Evolutionary conservation across 768 basidiomycete species (phyloP).

Genomic region (Agaricus blazei): DNA sequence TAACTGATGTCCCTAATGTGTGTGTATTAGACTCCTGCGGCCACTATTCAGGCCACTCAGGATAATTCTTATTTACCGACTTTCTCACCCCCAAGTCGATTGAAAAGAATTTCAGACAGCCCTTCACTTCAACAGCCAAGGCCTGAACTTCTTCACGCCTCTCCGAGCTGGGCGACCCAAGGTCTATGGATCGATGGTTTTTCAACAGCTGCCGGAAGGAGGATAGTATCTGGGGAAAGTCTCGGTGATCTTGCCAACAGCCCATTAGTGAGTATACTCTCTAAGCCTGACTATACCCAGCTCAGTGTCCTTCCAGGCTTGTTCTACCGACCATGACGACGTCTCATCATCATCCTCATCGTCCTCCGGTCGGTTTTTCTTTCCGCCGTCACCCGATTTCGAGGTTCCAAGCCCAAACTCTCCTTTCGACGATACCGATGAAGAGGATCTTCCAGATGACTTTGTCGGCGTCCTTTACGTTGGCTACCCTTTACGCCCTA

Average conservation of each 20-base stretch:
- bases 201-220: background rate
- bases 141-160: background rate
- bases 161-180: background rate
- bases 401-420: background rate
- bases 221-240: background rate
- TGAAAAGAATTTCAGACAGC: background rate
- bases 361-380: background rate
- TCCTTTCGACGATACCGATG: background rate
- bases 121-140: background rate
- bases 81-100: background rate
- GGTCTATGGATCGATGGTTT: constrained; percentile 4
- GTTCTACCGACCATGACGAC: background rate
- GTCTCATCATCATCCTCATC: background rate
- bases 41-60: background rate
- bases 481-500: constrained; percentile 3
- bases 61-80: background rate
- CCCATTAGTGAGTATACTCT: background rate
- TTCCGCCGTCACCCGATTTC: background rate
- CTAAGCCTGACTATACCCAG: background rate
- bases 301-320: background rate
- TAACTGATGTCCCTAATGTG: background rate
- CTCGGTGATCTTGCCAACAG: background rate
- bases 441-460: background rate
- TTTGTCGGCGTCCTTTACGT: background rate
- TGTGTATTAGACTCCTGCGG: background rate